Evolutionary conservation across 176 grass and related monocot species (phyloP).

Genomic region (Juncus effusus): DNA sequence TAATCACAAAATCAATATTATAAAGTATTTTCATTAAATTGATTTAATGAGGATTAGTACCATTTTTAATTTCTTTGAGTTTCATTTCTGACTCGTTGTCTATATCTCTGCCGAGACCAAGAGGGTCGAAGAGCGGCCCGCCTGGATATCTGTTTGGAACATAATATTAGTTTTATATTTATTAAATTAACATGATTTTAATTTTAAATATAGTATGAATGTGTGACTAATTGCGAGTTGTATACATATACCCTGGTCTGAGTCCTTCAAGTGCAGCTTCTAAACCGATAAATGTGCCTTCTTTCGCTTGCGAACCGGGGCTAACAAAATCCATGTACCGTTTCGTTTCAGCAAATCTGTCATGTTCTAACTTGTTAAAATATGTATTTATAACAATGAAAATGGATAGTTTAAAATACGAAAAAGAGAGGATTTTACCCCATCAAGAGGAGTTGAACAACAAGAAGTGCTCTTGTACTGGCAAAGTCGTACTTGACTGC

Average conservation of each 20-base stretch:
- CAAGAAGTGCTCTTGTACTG: constrained; percentile 52
- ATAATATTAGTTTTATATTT: constrained; percentile 8
- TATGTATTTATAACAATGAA: neutral
- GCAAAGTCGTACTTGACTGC: constrained; percentile 63
- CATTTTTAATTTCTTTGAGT: constrained; percentile 97
- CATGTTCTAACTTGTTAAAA: constrained; percentile 21
- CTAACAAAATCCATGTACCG: constrained; percentile 73
- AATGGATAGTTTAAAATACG: neutral
- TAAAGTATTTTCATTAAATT: neutral
- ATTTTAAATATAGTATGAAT: neutral
- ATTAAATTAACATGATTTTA: neutral
- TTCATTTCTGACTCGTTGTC: constrained; percentile 66
- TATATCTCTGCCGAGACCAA: constrained; percentile 71
- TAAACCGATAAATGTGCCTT: constrained; percentile 75
- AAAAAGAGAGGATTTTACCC: constrained; percentile 53
- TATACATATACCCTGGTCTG: constrained; percentile 48
- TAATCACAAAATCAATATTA: neutral
- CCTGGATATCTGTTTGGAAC: constrained; percentile 63
- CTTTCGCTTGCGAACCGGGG: constrained; percentile 74
- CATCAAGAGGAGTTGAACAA: constrained; percentile 91
- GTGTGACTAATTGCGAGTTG: neutral
- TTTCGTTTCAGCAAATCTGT: constrained; percentile 86
- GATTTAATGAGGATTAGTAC: constrained; percentile 20
- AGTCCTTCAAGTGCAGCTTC: constrained; percentile 67
- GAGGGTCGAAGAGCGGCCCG: constrained; percentile 73